These are phyloP conservation scores for Tetragonia tetragonoides DNA, from an alignment of 148 eudicot genomes.

Conservation along the genomic window DNA sequence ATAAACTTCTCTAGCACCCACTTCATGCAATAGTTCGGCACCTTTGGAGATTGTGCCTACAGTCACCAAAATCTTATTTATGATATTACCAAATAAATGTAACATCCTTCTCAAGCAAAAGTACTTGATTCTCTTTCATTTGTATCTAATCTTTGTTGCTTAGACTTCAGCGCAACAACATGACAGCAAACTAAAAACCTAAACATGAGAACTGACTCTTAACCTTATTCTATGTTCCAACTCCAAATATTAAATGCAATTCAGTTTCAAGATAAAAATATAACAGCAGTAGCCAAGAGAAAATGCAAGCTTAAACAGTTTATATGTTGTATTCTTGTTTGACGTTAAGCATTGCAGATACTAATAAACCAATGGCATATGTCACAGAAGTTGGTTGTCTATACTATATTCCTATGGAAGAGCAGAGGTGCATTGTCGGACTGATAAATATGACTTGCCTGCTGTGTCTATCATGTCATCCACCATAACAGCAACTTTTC, in stretches of 20 bases:
- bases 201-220: not conserved
- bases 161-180: not conserved
- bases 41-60: conserved; percentile 88
- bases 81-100: not conserved
- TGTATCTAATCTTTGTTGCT: not conserved
- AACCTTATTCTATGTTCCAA: too few species aligned
- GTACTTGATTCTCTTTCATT: not conserved
- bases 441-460: conserved; percentile 41
- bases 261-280: not conserved
- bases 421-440: not conserved
- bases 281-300: not conserved
- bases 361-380: not conserved
- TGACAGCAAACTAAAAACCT: not conserved
- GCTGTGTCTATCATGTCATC: conserved; percentile 99
- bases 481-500: conserved; percentile 95
- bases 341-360: not conserved
- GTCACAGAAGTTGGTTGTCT: not conserved
- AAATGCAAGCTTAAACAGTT: not conserved
- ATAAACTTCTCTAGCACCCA: conserved; percentile 88
- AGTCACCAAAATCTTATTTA: not conserved
- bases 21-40: conserved; percentile 71
- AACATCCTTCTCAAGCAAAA: not conserved
- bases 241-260: not conserved
- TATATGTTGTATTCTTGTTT: not conserved
- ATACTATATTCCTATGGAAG: not conserved